Evolutionary conservation across 768 basidiomycete genomes (phyloP).

Genomic region (Lactifluus hygrophoroides): DNA sequence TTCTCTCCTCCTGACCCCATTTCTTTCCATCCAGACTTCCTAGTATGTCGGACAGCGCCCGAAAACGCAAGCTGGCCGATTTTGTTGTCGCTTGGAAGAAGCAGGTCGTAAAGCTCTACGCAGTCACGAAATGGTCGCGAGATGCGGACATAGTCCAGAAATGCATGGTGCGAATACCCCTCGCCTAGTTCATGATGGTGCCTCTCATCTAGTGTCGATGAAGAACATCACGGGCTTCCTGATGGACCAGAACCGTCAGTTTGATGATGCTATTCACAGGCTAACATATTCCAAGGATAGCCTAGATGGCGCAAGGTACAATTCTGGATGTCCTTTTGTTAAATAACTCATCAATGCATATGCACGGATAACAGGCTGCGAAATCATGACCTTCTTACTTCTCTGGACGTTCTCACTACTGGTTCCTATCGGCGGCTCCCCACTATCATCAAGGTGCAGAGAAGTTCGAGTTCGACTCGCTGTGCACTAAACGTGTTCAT

Average conservation of each 20-base stretch:
- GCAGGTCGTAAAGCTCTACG: constrained; percentile 83
- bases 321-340: neutral
- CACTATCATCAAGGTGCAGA: constrained; percentile 60
- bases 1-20: neutral
- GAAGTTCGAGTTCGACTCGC: neutral
- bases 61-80: constrained; percentile 76
- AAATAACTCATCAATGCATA: neutral
- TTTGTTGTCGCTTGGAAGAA: constrained; percentile 89
- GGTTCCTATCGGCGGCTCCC: constrained; percentile 85
- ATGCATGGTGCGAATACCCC: constrained; percentile 53
- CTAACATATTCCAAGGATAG: constrained; percentile 59
- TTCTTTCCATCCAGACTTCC: constrained; percentile 27
- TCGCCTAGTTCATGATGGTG: neutral
- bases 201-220: neutral
- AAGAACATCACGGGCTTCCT: constrained; percentile 87
- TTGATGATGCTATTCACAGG: constrained; percentile 57
- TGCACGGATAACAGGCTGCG: constrained; percentile 47
- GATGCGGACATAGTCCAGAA: constrained; percentile 80
- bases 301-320: constrained; percentile 71
- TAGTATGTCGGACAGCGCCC: constrained; percentile 70
- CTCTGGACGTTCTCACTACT: constrained; percentile 78
- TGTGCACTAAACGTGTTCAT: neutral
- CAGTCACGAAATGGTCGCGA: constrained; percentile 78
- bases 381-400: constrained; percentile 90
- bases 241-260: constrained; percentile 76